A percentile compares a stretch with the other conserved stretches of the same genome.
phyloP scores from a whole-genome alignment of 1,284 basidiomycete species.

The Bjerkandera adusta region DNA sequence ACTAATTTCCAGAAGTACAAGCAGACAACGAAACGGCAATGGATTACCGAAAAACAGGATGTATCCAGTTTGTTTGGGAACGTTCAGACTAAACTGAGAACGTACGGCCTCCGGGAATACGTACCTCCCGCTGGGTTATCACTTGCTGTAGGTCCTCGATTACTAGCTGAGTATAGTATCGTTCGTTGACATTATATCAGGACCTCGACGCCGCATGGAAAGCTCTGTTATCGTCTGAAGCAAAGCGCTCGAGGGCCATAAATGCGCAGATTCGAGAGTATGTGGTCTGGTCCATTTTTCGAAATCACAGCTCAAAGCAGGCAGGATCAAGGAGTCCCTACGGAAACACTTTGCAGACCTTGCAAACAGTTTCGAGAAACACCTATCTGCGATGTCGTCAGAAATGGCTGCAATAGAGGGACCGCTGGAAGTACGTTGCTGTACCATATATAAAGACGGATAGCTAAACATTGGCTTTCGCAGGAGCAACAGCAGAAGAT shows the following conservation, averaged over 20 bases:
- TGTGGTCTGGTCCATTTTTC: constrained; percentile 28
- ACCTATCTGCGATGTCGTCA: constrained; percentile 68
- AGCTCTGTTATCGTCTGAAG: constrained; percentile 72
- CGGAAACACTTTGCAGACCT: constrained; percentile 82
- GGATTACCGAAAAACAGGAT: constrained; percentile 91
- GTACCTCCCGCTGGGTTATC: constrained; percentile 73
- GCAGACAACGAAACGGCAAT: constrained; percentile 79
- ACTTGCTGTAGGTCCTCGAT: constrained; percentile 44
- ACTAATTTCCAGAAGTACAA: constrained; percentile 82
- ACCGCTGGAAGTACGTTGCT: constrained; percentile 62
- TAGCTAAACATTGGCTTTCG: constrained; percentile 21
- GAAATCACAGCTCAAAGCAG: not conserved
- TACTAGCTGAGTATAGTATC: not conserved
- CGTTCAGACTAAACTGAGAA: constrained; percentile 92
- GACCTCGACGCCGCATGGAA: constrained; percentile 86
- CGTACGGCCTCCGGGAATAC: constrained; percentile 86
- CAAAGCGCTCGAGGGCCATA: constrained; percentile 76
- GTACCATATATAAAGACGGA: constrained; percentile 23
- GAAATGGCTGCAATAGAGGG: constrained; percentile 80
- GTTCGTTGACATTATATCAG: constrained; percentile 26
- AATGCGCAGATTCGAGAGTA: constrained; percentile 92
- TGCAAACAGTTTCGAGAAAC: constrained; percentile 83
- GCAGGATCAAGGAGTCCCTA: constrained; percentile 86
- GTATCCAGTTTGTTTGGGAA: constrained; percentile 88
- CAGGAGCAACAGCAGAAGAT: constrained; percentile 57